Base-by-base conservation (phyloP, 495 filamentous ascomycete genomes). In the Hyphodiscus hymeniophilus region DNA sequence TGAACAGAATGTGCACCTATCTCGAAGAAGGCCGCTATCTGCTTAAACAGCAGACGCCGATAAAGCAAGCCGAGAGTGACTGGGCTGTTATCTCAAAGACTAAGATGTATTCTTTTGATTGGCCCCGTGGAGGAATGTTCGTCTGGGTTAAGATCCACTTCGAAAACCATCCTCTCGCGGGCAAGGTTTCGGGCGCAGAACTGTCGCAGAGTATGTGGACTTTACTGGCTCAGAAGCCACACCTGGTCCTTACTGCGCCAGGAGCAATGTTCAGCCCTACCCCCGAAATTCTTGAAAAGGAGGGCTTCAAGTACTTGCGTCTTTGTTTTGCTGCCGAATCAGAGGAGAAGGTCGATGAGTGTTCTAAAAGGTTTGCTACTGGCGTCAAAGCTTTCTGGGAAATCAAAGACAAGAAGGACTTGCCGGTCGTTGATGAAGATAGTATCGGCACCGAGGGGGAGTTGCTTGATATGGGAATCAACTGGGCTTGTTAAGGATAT, bases 91-190 rank as follows among this genome's bases (percentile, higher is more conserved):
- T 95, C 8, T 75, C 80, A 35, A 85, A 83, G 56, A 76, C 74
- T 0, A 67, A 71, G 28, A 78, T 95, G 56, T 87, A 77, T 62
- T 69, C 78, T 38, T 95, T 92, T 59, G 58, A 69, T 38, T 84
- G 81, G 72, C 91, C 90, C 1, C 75, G 80, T n/a, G 91, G 81
- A 13, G 91, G 91, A 52, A 95, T 95, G 90, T 95, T 95, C 61
- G 63, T 92, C 18, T 97, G 90, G 90, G 53, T 95, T 0, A 68
- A 76, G 16, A 55, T 92, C 18, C 62, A 75, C 36, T 77, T 91
- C 48, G 71, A 81, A 11, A 66, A 65, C 0, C 90, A 97, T 55
- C 88, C 89, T 7, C 69, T 94, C 17, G 76, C 63, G 31, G 65
- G 68, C 6, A 64, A 65, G 22, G 44, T 77, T 33, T 43, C 60